Evolutionary conservation across 192 early-diverging fungal species (phyloP).

Genomic region (Anaeromyces robustus): DNA sequence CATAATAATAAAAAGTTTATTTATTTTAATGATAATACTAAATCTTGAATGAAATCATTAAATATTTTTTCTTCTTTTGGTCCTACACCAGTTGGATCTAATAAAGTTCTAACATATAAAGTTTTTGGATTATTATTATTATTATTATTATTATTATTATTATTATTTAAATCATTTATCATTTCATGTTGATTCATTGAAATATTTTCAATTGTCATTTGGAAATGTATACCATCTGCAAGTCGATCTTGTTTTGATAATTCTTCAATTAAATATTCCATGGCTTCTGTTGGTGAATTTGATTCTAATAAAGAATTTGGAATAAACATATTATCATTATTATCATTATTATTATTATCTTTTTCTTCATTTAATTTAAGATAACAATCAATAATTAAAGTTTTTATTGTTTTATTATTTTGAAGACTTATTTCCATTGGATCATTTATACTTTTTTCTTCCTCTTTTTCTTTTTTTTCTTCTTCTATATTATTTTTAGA

Average conservation of each 20-base stretch:
- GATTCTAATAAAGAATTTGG: neutral
- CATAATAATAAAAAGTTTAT: no score
- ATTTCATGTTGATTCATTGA: neutral
- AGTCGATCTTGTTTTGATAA: neutral
- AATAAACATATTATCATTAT: neutral
- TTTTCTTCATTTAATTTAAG: neutral
- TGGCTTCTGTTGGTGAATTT: neutral
- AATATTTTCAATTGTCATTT: neutral
- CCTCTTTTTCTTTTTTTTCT: neutral
- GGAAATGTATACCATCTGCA: neutral
- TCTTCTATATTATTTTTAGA: neutral
- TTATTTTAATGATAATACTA: neutral
- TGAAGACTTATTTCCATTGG: neutral
- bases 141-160: neutral
- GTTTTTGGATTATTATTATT: neutral
- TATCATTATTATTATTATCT: neutral
- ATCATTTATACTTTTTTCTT: neutral
- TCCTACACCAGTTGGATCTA: neutral
- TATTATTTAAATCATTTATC: no score
- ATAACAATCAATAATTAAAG: neutral
- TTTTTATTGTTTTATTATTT: neutral
- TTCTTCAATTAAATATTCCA: neutral
- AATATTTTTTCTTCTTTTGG: neutral
- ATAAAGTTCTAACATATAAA: neutral
- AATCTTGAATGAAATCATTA: neutral